phyloP scores from a whole-genome alignment of 495 filamentous ascomycete species.

The Neurospora sp. region DNA sequence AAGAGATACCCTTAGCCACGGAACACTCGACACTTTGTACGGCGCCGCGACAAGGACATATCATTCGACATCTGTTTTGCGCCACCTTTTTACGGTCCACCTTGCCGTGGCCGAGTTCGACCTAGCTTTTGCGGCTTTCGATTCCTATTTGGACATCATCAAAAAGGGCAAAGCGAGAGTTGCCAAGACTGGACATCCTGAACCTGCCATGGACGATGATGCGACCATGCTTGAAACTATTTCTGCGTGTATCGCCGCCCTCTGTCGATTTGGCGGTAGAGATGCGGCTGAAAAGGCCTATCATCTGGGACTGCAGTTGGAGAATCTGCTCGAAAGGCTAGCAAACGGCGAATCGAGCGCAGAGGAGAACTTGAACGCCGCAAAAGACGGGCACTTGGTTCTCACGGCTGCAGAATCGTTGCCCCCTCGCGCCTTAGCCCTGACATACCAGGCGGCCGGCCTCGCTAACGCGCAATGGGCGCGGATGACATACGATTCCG shows the following conservation, averaged over 20 bases:
- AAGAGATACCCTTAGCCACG: constrained; percentile 56
- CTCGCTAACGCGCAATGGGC: constrained; percentile 80
- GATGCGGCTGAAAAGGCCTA: constrained; percentile 69
- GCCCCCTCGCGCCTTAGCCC: constrained; percentile 45
- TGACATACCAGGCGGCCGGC: constrained; percentile 71
- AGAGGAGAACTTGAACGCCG: constrained; percentile 16
- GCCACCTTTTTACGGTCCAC: constrained; percentile 84
- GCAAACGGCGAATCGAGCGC: constrained; percentile 12
- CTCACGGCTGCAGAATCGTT: constrained; percentile 24
- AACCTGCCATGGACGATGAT: constrained; percentile 67
- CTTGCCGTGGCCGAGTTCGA: constrained; percentile 77
- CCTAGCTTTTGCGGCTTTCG: constrained; percentile 74
- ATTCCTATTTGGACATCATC: constrained; percentile 82
- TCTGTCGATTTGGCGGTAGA: constrained; percentile 69
- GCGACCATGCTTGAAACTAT: constrained; percentile 63
- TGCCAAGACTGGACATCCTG: constrained; percentile 62
- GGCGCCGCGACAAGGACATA: constrained; percentile 84
- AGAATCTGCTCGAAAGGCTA: constrained; percentile 45
- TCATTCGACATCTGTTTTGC: constrained; percentile 78
- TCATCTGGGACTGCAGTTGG: constrained; percentile 52
- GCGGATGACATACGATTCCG: constrained; percentile 61
- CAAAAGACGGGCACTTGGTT: constrained; percentile 22
- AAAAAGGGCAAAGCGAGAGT: constrained; percentile 69
- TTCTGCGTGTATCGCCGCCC: constrained; percentile 62
- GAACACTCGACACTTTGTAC: constrained; percentile 75